phyloP scores from a whole-genome alignment of 768 basidiomycete species.

The Pisolithus tinctorius region DNA sequence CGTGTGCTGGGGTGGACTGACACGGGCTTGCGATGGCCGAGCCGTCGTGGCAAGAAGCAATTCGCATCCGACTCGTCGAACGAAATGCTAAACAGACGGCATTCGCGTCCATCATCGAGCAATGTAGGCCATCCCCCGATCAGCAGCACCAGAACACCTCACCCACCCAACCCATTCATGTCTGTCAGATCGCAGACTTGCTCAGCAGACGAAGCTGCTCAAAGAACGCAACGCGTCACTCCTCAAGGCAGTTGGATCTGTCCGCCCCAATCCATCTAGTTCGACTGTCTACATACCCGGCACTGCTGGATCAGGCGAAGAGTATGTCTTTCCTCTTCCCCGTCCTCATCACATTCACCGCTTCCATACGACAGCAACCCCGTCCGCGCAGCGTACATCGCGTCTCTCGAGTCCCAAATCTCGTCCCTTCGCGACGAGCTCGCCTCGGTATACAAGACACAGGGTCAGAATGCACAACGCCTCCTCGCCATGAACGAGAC shows the following conservation, averaged over 20 bases:
- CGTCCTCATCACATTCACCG: background rate
- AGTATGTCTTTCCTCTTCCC: constrained; percentile 40
- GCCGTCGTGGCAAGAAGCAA: constrained; percentile 78
- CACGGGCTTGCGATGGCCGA: constrained; percentile 54
- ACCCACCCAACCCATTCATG: constrained; percentile 10
- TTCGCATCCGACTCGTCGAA: constrained; percentile 72
- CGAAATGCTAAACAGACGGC: constrained; percentile 78
- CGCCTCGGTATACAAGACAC: constrained; percentile 92
- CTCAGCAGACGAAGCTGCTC: constrained; percentile 85
- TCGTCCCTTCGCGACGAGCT: constrained; percentile 88
- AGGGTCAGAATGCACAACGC: constrained; percentile 92
- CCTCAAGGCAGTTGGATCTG: constrained; percentile 74
- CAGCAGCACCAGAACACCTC: background rate
- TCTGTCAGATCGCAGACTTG: constrained; percentile 75
- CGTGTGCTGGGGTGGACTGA: constrained; percentile 17
- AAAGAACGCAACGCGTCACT: constrained; percentile 90
- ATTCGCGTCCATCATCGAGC: constrained; percentile 82
- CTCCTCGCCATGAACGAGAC: constrained; percentile 93
- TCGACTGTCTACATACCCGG: constrained; percentile 58
- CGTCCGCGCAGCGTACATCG: constrained; percentile 80
- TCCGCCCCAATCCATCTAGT: constrained; percentile 53
- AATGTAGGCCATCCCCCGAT: constrained; percentile 53
- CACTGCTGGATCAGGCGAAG: constrained; percentile 45
- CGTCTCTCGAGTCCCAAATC: constrained; percentile 91
- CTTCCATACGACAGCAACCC: constrained; percentile 50